A percentile compares a stretch with the other conserved stretches of the same genome.
These are phyloP conservation scores for Fusarium sp. DNA, from an alignment of 2,329 filamentous ascomycete genomes.

Conservation along the genomic window DNA sequence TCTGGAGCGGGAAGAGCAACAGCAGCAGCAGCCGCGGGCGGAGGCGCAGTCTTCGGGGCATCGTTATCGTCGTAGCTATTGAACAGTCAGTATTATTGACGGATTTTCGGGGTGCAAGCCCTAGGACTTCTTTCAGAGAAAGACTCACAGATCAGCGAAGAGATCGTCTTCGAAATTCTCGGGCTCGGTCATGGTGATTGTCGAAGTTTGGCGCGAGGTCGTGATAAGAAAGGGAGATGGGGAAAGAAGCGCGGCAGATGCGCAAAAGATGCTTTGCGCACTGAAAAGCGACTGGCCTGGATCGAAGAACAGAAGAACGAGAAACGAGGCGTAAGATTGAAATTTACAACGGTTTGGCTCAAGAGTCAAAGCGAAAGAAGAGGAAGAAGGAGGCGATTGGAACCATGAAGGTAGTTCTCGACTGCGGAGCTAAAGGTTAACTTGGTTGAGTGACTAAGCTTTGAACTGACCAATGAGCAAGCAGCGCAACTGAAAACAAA, in stretches of 20 bases:
- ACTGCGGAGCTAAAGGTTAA: slow-evolving; percentile 36
- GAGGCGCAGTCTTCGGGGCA: slow-evolving; percentile 59
- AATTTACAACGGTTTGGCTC: slow-evolving; percentile 16
- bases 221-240: slow-evolving; percentile 19
- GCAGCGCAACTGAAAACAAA: slow-evolving; percentile 20
- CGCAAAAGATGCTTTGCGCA: slow-evolving; percentile 13
- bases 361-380: slow-evolving; percentile 30
- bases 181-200: slow-evolving; percentile 78
- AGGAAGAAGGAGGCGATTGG: slow-evolving; percentile 37
- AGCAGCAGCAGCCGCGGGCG: slow-evolving; percentile 50
- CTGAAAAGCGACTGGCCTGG: background rate
- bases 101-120: background rate
- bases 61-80: slow-evolving; percentile 77
- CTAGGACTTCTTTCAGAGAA: background rate
- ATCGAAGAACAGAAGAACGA: background rate
- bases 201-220: slow-evolving; percentile 20
- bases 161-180: slow-evolving; percentile 94
- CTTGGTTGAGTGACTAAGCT: slow-evolving; percentile 44
- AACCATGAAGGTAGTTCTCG: slow-evolving; percentile 39
- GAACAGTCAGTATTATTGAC: slow-evolving; percentile 15
- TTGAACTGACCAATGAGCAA: slow-evolving; percentile 23
- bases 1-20: slow-evolving; percentile 47
- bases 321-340: slow-evolving; percentile 5
- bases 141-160: slow-evolving; percentile 90
- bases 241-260: slow-evolving; percentile 9